Evolutionary conservation across 2,329 filamentous ascomycete species (phyloP).

Genomic region (Penicillium sp.): DNA sequence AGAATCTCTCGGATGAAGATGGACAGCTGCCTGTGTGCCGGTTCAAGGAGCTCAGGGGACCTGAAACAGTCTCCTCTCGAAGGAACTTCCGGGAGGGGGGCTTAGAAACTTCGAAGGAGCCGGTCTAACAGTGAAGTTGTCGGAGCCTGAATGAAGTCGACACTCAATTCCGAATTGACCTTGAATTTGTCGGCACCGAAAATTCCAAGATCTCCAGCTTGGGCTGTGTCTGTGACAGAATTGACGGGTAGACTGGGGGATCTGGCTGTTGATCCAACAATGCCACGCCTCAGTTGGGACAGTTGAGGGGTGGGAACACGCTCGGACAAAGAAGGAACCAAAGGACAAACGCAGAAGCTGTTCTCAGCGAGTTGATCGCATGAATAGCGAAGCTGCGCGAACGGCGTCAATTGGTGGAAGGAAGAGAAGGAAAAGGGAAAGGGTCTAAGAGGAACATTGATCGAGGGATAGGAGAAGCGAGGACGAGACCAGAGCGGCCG

Average conservation of each 20-base stretch:
- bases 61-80: not conserved
- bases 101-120: slow-evolving; percentile 2
- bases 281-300: slow-evolving; percentile 3
- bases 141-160: not conserved
- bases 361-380: slow-evolving; percentile 6
- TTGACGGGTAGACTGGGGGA: not conserved
- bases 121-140: slow-evolving; percentile 9
- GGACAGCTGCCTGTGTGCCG: no score
- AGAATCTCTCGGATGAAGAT: no score
- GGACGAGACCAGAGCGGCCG: slow-evolving; percentile 6
- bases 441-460: slow-evolving; percentile 8
- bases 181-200: not conserved
- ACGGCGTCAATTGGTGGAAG: slow-evolving; percentile 2
- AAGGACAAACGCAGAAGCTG: slow-evolving; percentile 2
- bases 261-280: slow-evolving; percentile 1
- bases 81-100: not conserved
- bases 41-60: not conserved
- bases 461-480: slow-evolving; percentile 14
- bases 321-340: slow-evolving; percentile 5
- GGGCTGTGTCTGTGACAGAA: no score
- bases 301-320: slow-evolving; percentile 6
- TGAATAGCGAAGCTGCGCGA: slow-evolving; percentile 7
- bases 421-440: slow-evolving; percentile 7
- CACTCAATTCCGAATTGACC: not conserved
- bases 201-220: no score